Evolutionary conservation across 176 grass and related monocot genomes (phyloP), one percentile per base, ranked within the genome.

Genomic region (Cenchrus fungigraminus): DNA sequence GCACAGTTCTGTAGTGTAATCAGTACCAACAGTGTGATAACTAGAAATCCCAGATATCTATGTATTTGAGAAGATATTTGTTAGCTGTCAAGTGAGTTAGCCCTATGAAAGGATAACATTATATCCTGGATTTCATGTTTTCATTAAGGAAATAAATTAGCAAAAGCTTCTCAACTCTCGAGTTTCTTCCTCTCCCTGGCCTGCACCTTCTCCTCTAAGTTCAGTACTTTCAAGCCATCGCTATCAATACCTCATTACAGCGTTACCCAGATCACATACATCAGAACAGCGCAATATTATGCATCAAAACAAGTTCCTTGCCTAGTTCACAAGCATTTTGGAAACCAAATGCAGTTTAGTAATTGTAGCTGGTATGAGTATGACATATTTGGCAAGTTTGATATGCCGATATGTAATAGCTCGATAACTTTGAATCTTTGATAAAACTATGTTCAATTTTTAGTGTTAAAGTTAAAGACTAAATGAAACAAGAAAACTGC

Each of bases 301-400:
- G 19, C 42, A 60, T 68, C 51, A 68, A 1, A 56, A 78, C 17
- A 83, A 0, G 17, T 50, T 78, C 37, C 34, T 72, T 63, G 15
- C 37, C 25, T 4, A 53, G 29, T 9, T 29, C 0, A 6, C 19
- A 15, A 70, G 54, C 54, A 49, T 51, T 76, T 76, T 87, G 44
- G 7, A 83, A 84, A 79, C 2, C 5, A 59, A 65, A 80, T 68
- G 16, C 1, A 74, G 32, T 49, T 49, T 60, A 60, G 58, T 22
- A 60, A 3, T 79, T 46, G 12, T 68, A 77, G 34, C 25, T 69
- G 52, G 66, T 54, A 57, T 20, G 13, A 10, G 31, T 43, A n/a
- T 14, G 4, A 9, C 12, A 15, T 22, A 47, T 56, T 57, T 62
- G 7, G 43, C 67, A 71, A 61, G 19, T 4, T 31, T 77, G 46